Evolutionary conservation across 164 flowering plant species (phyloP).

Genomic region (Amborella trichopoda): DNA sequence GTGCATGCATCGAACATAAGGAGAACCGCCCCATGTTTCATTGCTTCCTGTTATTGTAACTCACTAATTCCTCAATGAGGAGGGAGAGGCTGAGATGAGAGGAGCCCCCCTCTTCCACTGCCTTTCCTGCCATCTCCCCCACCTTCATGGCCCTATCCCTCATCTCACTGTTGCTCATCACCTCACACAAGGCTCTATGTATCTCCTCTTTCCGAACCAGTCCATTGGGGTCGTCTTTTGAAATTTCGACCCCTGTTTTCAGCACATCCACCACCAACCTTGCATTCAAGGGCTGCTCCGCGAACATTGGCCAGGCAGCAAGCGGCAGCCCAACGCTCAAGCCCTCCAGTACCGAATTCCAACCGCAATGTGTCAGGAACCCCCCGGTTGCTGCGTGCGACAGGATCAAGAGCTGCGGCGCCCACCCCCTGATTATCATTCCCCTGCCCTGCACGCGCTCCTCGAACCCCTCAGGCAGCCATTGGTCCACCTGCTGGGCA

Average conservation of each 20-base stretch:
- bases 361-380: conserved; percentile 42
- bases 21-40: too few relatives aligned
- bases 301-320: neutral
- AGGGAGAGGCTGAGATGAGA: neutral
- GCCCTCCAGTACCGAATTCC: conserved; percentile 16
- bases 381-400: conserved; percentile 32
- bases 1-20: too few relatives aligned
- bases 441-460: conserved; percentile 1
- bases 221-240: neutral
- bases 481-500: conserved; percentile 13
- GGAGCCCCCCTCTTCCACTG: neutral
- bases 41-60: too few relatives aligned
- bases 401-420: conserved; percentile 32
- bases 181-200: neutral
- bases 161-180: neutral
- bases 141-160: neutral
- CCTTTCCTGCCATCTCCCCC: neutral
- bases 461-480: conserved; percentile 14
- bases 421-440: conserved; percentile 30
- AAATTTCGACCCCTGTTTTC: neutral
- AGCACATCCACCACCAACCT: neutral
- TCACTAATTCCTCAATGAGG: neutral
- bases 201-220: neutral
- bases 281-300: neutral
- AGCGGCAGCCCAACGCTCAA: neutral